A percentile compares a stretch with the other conserved stretches of the same genome.
These are phyloP conservation scores for Cystofilobasidium macerans DNA, from an alignment of 768 basidiomycete genomes.

Conservation along the genomic window DNA sequence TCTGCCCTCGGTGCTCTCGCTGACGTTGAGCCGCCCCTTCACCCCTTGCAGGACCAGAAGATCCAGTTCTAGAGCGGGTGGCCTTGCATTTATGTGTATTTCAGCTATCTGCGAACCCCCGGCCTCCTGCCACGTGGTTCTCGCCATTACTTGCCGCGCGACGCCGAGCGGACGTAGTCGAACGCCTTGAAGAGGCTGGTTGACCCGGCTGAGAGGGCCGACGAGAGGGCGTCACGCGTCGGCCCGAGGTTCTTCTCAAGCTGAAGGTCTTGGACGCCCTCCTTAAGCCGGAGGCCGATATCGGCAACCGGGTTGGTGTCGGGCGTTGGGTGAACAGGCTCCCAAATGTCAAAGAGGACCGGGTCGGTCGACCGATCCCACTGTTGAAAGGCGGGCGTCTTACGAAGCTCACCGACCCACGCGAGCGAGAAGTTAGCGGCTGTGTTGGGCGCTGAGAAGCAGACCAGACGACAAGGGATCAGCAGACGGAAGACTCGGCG, in stretches of 20 bases:
- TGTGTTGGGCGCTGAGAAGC: constrained; percentile 40
- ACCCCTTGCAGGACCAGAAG: constrained; percentile 5
- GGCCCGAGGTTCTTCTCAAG: constrained; percentile 89
- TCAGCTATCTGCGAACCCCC: no score
- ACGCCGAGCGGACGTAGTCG: constrained; percentile 59
- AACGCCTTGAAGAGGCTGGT: constrained; percentile 78
- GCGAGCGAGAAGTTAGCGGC: constrained; percentile 71
- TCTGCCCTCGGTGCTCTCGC: not conserved
- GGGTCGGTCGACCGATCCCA: constrained; percentile 90
- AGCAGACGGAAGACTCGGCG: no score
- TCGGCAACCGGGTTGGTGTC: constrained; percentile 82
- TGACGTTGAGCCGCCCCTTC: not conserved
- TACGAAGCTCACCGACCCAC: constrained; percentile 81
- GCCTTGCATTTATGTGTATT: no score
- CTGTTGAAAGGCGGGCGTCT: constrained; percentile 72
- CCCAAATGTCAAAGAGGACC: constrained; percentile 83
- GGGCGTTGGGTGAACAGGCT: constrained; percentile 57
- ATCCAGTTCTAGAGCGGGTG: constrained; percentile 8
- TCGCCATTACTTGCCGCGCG: constrained; percentile 29
- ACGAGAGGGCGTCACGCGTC: constrained; percentile 73
- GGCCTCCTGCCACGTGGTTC: no score
- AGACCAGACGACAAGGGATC: not conserved
- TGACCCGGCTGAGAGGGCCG: constrained; percentile 62
- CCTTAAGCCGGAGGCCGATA: constrained; percentile 77
- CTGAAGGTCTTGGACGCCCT: constrained; percentile 88